Base-by-base conservation (phyloP, 2,329 filamentous ascomycete species). In the Chlorencoelia australis region DNA sequence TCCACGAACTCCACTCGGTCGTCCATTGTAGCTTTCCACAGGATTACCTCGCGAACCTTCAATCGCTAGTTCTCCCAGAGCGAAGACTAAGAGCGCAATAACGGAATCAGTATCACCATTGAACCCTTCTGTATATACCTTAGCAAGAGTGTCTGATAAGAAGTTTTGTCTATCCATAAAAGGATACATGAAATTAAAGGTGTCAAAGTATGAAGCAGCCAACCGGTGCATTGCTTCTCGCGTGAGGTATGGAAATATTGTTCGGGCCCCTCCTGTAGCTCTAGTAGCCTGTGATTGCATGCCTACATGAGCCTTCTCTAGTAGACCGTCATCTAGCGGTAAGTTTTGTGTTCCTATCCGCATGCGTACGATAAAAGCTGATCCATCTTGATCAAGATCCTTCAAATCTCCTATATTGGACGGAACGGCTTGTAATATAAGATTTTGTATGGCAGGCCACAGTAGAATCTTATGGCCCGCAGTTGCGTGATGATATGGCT, bases 121-220 rank as follows among this genome's bases (percentile, higher is more conserved):
- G 44, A 75, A 71, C 0, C 68, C 66, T 30, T 64, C 59, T 9
- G 58, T 60, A 25, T 67, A 49, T 3, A 75, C 61, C 5, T 60
- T 54, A 1, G 59, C 54, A 7, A 77, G 50, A 2, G 61, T 66
- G 24, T 64, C 60, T 6, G 63, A 59, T 43, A 65, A 57, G 51
- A 78, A 79, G 15, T 56, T 58, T 21, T 71, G 64, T n/a, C 69
- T 61, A 43, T 76, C 71, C 49, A 79, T 59, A 24, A 79, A 64
- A 0, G 74, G 74, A 46, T 69, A 68, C 10, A 75, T 49, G 9
- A 73, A 60, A 49, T 78, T 77, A 55, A 73, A 73, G 2, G 65
- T 69, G 46, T 73, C 67, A 49, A 79, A 79, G 48, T 73, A 79
- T 0, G 65, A 62, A 32, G 68, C 69, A 39, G 64, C 64, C 24